These are phyloP conservation scores for Xylaria sp. DNA, from an alignment of 2,329 filamentous ascomycete genomes.

Conservation along the genomic window DNA sequence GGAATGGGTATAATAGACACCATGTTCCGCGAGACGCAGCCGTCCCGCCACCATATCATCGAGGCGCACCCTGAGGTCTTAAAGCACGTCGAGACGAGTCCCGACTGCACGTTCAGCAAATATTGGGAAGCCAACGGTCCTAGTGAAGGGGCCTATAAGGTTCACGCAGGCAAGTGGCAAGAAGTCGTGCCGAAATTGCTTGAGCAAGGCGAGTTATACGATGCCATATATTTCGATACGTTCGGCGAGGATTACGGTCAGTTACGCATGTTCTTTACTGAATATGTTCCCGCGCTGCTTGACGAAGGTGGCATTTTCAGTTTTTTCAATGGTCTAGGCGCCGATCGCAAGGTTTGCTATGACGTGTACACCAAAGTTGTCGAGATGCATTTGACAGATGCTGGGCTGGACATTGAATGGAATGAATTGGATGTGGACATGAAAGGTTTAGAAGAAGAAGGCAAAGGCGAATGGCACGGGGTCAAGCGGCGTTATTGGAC, in stretches of 20 bases:
- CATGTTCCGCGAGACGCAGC: conserved; percentile 76
- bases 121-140: conserved; percentile 66
- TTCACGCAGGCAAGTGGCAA: conserved; percentile 84
- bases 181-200: conserved; percentile 78
- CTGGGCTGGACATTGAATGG: conserved; percentile 91
- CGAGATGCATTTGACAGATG: conserved; percentile 90
- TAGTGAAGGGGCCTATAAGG: conserved; percentile 74
- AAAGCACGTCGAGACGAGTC: conserved; percentile 62
- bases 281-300: conserved; percentile 84
- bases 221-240: conserved; percentile 96
- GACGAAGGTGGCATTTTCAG: conserved; percentile 79
- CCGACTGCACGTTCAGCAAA: conserved; percentile 63
- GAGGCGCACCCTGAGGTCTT: conserved; percentile 86
- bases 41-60: conserved; percentile 81
- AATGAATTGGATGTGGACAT: conserved; percentile 79
- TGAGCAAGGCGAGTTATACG: conserved; percentile 75
- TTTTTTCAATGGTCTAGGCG: conserved; percentile 91
- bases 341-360: conserved; percentile 91
- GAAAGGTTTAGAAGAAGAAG: conserved; percentile 70
- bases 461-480: conserved; percentile 85
- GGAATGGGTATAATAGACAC: conserved; percentile 90
- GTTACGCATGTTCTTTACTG: conserved; percentile 86
- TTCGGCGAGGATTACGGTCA: conserved; percentile 94
- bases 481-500: conserved; percentile 92
- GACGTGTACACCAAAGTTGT: conserved; percentile 95